These are phyloP conservation scores for Aspergillus leporis DNA, from an alignment of 495 filamentous ascomycete species.

Conservation along the genomic window DNA sequence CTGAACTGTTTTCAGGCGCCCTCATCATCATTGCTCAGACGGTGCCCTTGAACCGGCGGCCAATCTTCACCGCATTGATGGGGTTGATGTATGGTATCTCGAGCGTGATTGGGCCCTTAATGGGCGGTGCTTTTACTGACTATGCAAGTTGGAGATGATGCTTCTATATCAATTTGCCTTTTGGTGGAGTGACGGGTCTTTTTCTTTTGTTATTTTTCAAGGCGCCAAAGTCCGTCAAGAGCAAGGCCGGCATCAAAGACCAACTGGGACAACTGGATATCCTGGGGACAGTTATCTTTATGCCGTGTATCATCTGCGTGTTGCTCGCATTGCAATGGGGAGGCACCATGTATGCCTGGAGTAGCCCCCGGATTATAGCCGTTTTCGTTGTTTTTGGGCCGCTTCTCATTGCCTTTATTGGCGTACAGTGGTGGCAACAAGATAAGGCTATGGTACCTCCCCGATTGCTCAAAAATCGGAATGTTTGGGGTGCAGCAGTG, in stretches of 20 bases:
- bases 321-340: constrained; percentile 88
- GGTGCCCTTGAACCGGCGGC: constrained; percentile 70
- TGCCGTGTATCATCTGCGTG: constrained; percentile 70
- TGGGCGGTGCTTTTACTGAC: constrained; percentile 62
- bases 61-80: constrained; percentile 71
- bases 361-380: constrained; percentile 62
- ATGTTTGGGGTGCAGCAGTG: constrained; percentile 54
- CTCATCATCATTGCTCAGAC: constrained; percentile 77
- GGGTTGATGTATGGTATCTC: constrained; percentile 83
- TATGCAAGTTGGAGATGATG: constrained; percentile 63
- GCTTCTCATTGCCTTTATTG: constrained; percentile 61
- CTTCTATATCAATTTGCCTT: constrained; percentile 65
- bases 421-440: constrained; percentile 63
- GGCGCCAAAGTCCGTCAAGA: constrained; percentile 48
- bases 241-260: constrained; percentile 38
- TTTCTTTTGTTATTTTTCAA: constrained; percentile 63
- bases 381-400: constrained; percentile 72
- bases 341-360: constrained; percentile 69
- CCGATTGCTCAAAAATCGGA: constrained; percentile 71
- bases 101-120: constrained; percentile 70
- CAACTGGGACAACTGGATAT: constrained; percentile 64
- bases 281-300: constrained; percentile 63
- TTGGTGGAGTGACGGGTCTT: constrained; percentile 64
- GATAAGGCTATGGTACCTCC: constrained; percentile 78
- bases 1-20: constrained; percentile 81